Percentiles rank a stretch among this genome's conserved stretches.
Conservation (phyloP, 257 asterid genomes). For the Solanum clarkiae region DNA sequence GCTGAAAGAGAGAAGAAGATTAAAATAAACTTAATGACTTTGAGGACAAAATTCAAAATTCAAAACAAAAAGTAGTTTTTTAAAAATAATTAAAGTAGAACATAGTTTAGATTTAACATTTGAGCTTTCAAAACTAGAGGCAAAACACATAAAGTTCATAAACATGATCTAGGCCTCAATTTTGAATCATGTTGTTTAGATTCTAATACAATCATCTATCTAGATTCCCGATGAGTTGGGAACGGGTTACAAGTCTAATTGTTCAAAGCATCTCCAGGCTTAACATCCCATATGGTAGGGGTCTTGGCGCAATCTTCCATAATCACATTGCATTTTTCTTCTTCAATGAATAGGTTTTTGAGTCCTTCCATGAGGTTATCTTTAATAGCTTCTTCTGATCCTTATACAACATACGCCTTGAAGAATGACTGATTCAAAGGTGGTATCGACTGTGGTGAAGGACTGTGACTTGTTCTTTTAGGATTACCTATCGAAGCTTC, state of each 20-base stretch:
- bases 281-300: neutral
- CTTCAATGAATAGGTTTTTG: neutral
- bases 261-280: neutral
- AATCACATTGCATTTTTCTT: neutral
- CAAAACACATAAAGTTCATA: too few relatives aligned
- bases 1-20: too few relatives aligned
- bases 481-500: neutral
- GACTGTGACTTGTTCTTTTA: neutral
- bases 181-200: neutral
- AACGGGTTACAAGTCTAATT: too few relatives aligned
- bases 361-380: neutral
- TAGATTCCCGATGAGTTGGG: neutral
- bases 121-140: too few relatives aligned
- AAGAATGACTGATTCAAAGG: neutral
- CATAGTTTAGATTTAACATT: too few relatives aligned
- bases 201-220: neutral
- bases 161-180: too few relatives aligned
- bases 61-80: too few relatives aligned
- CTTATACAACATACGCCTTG: neutral
- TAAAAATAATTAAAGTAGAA: too few relatives aligned
- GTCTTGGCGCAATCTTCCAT: neutral
- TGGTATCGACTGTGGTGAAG: neutral
- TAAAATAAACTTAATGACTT: too few relatives aligned
- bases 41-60: too few relatives aligned
- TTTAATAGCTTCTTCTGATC: neutral